Evolutionary conservation across 75 land plant genomes (phyloP).

Genomic region (Sequoiadendron giganteum): DNA sequence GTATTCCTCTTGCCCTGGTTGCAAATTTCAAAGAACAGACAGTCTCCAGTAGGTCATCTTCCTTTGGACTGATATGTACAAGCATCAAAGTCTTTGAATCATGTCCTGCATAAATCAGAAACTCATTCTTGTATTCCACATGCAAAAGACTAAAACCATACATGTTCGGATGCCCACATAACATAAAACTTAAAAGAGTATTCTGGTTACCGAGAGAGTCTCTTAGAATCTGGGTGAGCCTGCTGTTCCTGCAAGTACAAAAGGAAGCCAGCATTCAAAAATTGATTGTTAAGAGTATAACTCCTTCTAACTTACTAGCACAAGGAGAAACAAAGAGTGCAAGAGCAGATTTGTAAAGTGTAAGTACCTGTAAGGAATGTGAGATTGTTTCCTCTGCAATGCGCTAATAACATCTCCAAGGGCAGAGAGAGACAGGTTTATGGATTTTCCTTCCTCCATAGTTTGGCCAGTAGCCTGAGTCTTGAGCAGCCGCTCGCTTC

Average conservation of each 20-base stretch:
- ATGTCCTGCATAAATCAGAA: slow-evolving; percentile 24
- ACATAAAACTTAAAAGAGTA: neutral
- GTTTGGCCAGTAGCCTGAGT: slow-evolving; percentile 69
- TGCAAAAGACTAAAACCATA: neutral
- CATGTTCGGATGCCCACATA: neutral
- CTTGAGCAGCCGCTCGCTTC: slow-evolving; percentile 76
- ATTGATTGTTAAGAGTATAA: neutral
- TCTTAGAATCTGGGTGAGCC: slow-evolving; percentile 62
- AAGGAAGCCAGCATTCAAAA: neutral
- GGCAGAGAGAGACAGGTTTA: slow-evolving; percentile 81
- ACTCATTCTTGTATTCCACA: neutral
- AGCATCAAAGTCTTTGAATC: slow-evolving; percentile 63
- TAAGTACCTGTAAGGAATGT: slow-evolving; percentile 81
- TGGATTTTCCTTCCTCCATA: slow-evolving; percentile 82
- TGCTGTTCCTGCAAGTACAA: slow-evolving; percentile 53
- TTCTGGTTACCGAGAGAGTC: slow-evolving; percentile 49
- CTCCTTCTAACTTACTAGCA: neutral
- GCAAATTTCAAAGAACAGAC: slow-evolving; percentile 56
- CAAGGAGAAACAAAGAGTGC: neutral
- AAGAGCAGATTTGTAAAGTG: neutral
- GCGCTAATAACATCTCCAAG: slow-evolving; percentile 91
- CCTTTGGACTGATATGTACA: slow-evolving; percentile 59
- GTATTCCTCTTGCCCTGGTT: slow-evolving; percentile 40
- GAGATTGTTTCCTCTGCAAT: slow-evolving; percentile 52
- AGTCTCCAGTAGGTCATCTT: slow-evolving; percentile 54